Base-by-base conservation (phyloP, 2,329 filamentous ascomycete genomes). In the Tolypocladium nubicola region DNA sequence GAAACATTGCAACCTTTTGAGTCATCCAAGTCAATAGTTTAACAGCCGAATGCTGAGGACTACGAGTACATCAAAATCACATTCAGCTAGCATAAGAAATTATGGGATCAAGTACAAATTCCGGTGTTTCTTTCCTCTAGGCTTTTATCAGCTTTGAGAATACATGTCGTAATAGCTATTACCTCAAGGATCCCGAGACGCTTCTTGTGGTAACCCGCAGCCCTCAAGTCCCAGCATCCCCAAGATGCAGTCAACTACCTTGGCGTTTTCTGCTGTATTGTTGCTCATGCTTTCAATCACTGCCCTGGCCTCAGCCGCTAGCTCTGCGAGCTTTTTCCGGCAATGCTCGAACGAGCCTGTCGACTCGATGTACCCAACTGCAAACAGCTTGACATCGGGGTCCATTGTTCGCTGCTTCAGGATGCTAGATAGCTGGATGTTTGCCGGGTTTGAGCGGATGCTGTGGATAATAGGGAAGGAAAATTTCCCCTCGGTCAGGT, bases 391-490 rank as follows among this genome's bases (percentile, higher is more conserved):
- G 19, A 59, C 55, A 37, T 55, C 52, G 13, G 37, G 2, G 16
- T 59, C 58, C 11, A 38, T 50, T 11, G 52, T 59, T 10, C 45
- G 43, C 45, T 57, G 55, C 35, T 59, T 59, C 16, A 59, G 39
- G 16, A 59, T 59, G 26, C 39, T 55, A 23, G 55, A 41, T 13
- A 59, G 37, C 19, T 54, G 58, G 16, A 54, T 30, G 23, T 57
- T 54, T 21, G 45, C 33, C 11, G 58, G 55, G 14, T 54, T 47
- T 16, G 52, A 37, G 2, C 55, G 58, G 23, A 60, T 60, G 33
- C 59, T 57, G 30, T 59, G 57, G 14, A 60, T 60, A 4, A 59
- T 52, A 6, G 59, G 55, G n/a, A 53, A 61, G 0, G 59, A 61
- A 39, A 59, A 61, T 39, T 61, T 61, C 2, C 59, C 59, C 35